Conservation (phyloP, 805 yeast species). For the Yamadazyma nakazawae region DNA sequence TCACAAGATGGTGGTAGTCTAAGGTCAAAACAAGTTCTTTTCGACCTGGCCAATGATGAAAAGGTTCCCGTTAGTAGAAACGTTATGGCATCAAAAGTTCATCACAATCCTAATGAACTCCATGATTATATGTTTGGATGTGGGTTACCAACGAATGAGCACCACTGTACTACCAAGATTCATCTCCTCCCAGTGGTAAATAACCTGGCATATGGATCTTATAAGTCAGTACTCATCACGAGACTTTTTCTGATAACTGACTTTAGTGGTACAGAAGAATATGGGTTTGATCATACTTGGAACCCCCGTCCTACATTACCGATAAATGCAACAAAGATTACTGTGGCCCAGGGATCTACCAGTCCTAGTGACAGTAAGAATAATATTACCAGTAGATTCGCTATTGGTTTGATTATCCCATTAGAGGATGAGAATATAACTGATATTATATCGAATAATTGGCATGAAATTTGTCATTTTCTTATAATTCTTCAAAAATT, state of each 20-base stretch:
- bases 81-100: slow-evolving; percentile 26
- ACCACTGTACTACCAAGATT: slow-evolving; percentile 42
- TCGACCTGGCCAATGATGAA: slow-evolving; percentile 40
- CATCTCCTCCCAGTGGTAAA: slow-evolving; percentile 45
- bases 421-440: slow-evolving; percentile 31
- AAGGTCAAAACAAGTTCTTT: slow-evolving; percentile 46
- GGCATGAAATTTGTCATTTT: slow-evolving; percentile 45
- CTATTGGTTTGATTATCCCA: slow-evolving; percentile 50
- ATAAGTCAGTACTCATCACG: slow-evolving; percentile 42
- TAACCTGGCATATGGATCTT: slow-evolving; percentile 28
- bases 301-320: slow-evolving; percentile 41
- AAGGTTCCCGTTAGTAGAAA: slow-evolving; percentile 4
- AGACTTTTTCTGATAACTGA: slow-evolving; percentile 41
- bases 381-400: slow-evolving; percentile 36
- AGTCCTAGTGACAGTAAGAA: slow-evolving; percentile 8
- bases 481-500: slow-evolving; percentile 37
- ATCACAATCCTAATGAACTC: slow-evolving; percentile 44
- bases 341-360: slow-evolving; percentile 2
- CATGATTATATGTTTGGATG: slow-evolving; percentile 56
- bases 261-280: slow-evolving; percentile 3
- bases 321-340: slow-evolving; percentile 18
- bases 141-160: slow-evolving; percentile 50
- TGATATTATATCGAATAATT: slow-evolving; percentile 46
- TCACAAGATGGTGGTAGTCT: slow-evolving; percentile 51
- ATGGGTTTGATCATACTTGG: slow-evolving; percentile 28